Evolutionary conservation across 805 yeast genomes (phyloP).

Genomic region (Wickerhamiella qilinensis): DNA sequence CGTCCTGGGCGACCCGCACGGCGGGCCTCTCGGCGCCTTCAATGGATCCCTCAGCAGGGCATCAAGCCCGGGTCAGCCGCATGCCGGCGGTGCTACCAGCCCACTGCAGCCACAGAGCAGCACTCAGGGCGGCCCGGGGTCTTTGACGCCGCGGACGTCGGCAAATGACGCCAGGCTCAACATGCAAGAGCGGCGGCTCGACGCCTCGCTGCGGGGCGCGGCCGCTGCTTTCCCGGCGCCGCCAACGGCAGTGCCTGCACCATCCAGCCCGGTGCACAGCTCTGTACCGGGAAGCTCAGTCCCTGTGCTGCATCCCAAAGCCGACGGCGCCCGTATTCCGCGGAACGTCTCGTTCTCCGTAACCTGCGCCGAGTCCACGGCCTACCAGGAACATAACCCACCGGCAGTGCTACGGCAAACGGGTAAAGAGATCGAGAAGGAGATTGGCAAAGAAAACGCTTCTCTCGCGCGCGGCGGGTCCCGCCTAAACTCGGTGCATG

Average conservation of each 20-base stretch:
- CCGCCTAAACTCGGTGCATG: neutral
- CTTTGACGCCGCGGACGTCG: neutral
- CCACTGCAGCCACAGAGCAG: no score
- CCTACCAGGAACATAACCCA: conserved; percentile 18
- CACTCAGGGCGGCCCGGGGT: neutral
- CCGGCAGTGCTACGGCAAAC: conserved; percentile 15
- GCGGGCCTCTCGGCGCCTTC: neutral
- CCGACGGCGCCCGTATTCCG: neutral
- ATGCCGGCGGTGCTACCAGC: neutral
- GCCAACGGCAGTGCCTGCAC: neutral
- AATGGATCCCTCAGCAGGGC: neutral
- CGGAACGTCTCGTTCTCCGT: conserved; percentile 13
- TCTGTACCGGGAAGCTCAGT: neutral
- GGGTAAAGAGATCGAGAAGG: conserved; percentile 5
- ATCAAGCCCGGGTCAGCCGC: neutral
- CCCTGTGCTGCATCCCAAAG: neutral
- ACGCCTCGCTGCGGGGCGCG: no score
- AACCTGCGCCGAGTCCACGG: conserved; percentile 11
- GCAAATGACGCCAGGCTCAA: neutral
- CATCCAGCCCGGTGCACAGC: neutral
- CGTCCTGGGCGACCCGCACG: neutral
- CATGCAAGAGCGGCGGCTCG: neutral
- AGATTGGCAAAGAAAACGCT: conserved; percentile 2
- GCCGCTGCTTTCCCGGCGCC: neutral
- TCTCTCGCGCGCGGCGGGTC: neutral